phyloP scores from a whole-genome alignment of 2,329 filamentous ascomycete species.

The Calcarisporium arbuscula region DNA sequence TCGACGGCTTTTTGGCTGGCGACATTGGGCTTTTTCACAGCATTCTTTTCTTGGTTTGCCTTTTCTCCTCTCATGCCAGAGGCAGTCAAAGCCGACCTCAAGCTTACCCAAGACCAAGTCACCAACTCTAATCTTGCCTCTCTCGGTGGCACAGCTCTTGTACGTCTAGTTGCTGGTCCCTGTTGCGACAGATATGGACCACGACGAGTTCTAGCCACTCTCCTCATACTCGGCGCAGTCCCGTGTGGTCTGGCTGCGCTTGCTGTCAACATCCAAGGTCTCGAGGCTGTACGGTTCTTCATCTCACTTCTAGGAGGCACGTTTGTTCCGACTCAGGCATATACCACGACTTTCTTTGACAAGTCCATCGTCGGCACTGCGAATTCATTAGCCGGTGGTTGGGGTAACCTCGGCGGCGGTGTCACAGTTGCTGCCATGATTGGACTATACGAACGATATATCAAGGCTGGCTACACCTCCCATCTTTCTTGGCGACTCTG shows the following conservation, averaged over 20 bases:
- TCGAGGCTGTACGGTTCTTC: conserved; percentile 73
- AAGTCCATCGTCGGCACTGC: conserved; percentile 86
- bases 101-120: conserved; percentile 63
- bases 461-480: too few species aligned
- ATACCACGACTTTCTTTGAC: conserved; percentile 90
- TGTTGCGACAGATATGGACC: conserved; percentile 83
- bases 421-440: too few species aligned
- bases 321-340: conserved; percentile 85
- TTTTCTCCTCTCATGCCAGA: conserved; percentile 75
- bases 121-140: conserved; percentile 90
- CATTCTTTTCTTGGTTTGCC: conserved; percentile 55
- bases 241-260: conserved; percentile 79
- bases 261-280: conserved; percentile 53
- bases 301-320: conserved; percentile 71
- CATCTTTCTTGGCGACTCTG: too few species aligned
- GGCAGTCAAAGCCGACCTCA: conserved; percentile 73
- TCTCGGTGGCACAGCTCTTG: conserved; percentile 60
- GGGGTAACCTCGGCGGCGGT: conserved; percentile 82
- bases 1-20: too few species aligned
- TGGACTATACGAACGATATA: too few species aligned
- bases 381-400: conserved; percentile 77
- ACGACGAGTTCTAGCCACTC: conserved; percentile 69
- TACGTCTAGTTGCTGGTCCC: conserved; percentile 73
- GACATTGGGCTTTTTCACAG: too few species aligned
- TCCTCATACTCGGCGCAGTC: conserved; percentile 70